Evolutionary conservation across 306 rosid genomes (phyloP), one percentile per base, ranked within the genome.

Genomic region (Inga oerstediana): DNA sequence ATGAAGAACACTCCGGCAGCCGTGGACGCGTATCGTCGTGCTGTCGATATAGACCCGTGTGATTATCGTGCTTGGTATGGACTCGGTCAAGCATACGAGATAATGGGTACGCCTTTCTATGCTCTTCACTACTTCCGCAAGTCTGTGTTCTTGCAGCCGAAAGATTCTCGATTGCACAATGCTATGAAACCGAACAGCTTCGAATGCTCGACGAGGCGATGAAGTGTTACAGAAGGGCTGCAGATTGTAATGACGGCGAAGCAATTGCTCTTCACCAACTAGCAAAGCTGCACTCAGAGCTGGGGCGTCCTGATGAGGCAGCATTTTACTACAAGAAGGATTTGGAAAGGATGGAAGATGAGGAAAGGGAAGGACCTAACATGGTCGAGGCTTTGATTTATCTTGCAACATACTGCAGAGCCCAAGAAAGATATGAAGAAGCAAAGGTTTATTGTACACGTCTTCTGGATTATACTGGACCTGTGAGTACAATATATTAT

Each of bases 1-100:
- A 97, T 97, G 99, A 97, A 97, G 88, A 97, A 94, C 85, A 97
- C 96, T 75, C 95, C 98, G 30, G 99, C 99, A 58, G 99, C 99
- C 39, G 93, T 94, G 35, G 98, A 97, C 80, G 99, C 99, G 34
- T 94, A 97, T 86, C 97, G 99, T 44, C 92, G 98, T 27, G 99
- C 99, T 49, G 93, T 97, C 68, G 98, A 91, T 87, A 87, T 97
- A 87, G 93, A 92, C 73, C 78, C 90, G 0, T 88, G 97, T 83
- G 99, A 94, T 89, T 97, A 97, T 88, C 95, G 97, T 80, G 99
- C 99, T 75, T 97, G 99, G 99, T 97, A 97, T 86, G 99, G 99
- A 48, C 86, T 97, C 7, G 98, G 99, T 77, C 99, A 97, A 81
- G 98, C 99, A 34, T 97, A 97, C 83, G 99, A 97, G 89, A 97